A percentile compares a stretch with the other conserved stretches of the same genome.
These are phyloP conservation scores for Mucor plumbeus DNA, from an alignment of 371 early-diverging fungal species.

Conservation along the genomic window DNA sequence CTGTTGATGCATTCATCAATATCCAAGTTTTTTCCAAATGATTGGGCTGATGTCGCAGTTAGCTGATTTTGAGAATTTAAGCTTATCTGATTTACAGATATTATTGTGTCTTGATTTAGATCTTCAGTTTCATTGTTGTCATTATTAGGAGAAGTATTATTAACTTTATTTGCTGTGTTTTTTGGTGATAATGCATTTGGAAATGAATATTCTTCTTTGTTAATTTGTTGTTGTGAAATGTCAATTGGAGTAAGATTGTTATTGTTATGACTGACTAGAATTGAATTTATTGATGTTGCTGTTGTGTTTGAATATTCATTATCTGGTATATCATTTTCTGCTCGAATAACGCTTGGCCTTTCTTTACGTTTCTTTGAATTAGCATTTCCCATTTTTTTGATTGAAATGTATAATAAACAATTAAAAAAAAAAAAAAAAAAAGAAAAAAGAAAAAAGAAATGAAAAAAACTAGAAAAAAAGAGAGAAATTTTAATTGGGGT, in stretches of 20 bases:
- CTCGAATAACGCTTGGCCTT: conserved; percentile 43
- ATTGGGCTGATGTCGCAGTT: conserved; percentile 39
- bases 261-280: conserved; percentile 46
- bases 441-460: neutral
- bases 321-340: conserved; percentile 37
- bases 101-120: conserved; percentile 3
- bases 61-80: conserved; percentile 8
- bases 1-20: conserved; percentile 86
- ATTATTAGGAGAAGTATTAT: neutral
- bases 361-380: conserved; percentile 45
- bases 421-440: neutral
- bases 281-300: conserved; percentile 45
- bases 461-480: neutral
- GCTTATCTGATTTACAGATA: conserved; percentile 10
- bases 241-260: conserved; percentile 35
- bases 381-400: conserved; percentile 30
- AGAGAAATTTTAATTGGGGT: neutral
- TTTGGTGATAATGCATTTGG: conserved; percentile 13
- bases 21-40: conserved; percentile 44
- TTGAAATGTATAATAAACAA: neutral
- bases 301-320: conserved; percentile 47
- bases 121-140: neutral
- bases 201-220: conserved; percentile 1
- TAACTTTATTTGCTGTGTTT: neutral
- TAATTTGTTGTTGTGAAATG: neutral